These are phyloP conservation scores for Fusarium irregulare DNA, from an alignment of 2,329 filamentous ascomycete genomes.

Conservation along the genomic window DNA sequence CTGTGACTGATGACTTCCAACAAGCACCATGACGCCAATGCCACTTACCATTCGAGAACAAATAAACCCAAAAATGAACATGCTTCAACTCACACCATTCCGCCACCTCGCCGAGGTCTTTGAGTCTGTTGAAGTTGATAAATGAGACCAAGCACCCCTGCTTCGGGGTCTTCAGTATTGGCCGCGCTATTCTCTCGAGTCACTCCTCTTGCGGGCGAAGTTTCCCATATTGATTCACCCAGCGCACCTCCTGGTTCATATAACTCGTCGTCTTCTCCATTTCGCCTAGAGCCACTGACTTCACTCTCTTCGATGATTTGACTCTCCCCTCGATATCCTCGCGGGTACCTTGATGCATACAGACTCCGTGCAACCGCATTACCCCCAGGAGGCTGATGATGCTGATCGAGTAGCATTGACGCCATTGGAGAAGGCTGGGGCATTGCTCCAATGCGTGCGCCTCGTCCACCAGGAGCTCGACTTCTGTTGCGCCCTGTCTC, in stretches of 20 bases:
- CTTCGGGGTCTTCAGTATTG: conserved; percentile 60
- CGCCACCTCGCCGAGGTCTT: conserved; percentile 59
- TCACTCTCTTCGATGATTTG: conserved; percentile 69
- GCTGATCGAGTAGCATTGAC: conserved; percentile 79
- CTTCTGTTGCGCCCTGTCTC: conserved; percentile 59
- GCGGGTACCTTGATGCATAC: conserved; percentile 59
- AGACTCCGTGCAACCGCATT: conserved; percentile 58
- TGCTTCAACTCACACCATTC: conserved; percentile 47
- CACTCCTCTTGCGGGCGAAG: conserved; percentile 62
- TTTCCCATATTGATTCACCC: conserved; percentile 71
- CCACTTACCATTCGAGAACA: background rate
- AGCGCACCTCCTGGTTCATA: conserved; percentile 63
- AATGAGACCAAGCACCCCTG: conserved; percentile 68
- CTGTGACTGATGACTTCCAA: background rate
- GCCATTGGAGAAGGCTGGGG: conserved; percentile 74
- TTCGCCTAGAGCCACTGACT: conserved; percentile 52
- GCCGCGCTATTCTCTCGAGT: conserved; percentile 64
- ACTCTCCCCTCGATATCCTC: conserved; percentile 59
- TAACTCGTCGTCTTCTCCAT: conserved; percentile 65
- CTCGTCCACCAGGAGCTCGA: conserved; percentile 52
- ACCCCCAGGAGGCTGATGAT: conserved; percentile 73
- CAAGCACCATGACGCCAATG: conserved; percentile 19
- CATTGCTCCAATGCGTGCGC: conserved; percentile 51
- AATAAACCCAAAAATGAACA: conserved; percentile 1
- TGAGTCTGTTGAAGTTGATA: conserved; percentile 70